phyloP scores from a whole-genome alignment of 2,329 filamentous ascomycete genomes.

The Sporothrix dimorphospora region DNA sequence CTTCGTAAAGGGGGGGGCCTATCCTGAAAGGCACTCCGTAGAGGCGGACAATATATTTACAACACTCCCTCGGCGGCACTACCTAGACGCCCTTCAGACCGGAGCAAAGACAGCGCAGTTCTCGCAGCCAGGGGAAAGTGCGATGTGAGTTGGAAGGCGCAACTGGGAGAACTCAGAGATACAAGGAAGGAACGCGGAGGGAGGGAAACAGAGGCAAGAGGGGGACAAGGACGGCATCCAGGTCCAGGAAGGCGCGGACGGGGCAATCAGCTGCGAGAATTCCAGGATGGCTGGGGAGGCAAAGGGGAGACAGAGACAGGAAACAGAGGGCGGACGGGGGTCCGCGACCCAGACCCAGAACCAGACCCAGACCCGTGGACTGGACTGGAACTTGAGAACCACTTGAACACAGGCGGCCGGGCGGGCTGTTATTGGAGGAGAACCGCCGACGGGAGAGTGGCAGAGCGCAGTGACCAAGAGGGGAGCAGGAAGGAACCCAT shows the following conservation, averaged over 20 bases:
- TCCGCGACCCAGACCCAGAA: conserved; percentile 8
- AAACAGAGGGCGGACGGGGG: not conserved
- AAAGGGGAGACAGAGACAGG: not conserved
- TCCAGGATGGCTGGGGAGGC: conserved; percentile 10
- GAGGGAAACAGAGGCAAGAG: too few relatives aligned
- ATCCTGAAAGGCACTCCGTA: not conserved
- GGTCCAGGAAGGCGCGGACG: not conserved
- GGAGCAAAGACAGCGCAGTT: not conserved
- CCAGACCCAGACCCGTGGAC: conserved; percentile 30
- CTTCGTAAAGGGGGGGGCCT: not conserved
- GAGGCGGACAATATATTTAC: not conserved
- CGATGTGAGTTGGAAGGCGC: not conserved
- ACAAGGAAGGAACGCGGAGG: not conserved
- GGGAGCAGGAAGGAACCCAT: not conserved
- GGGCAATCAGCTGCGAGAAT: conserved; percentile 5
- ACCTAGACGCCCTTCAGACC: not conserved
- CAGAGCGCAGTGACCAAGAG: conserved; percentile 9
- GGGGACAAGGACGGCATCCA: too few relatives aligned
- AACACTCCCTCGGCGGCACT: not conserved
- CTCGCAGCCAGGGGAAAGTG: not conserved
- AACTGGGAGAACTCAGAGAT: not conserved
- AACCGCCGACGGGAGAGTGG: conserved; percentile 10
- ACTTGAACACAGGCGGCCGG: conserved; percentile 4
- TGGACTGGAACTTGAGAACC: conserved; percentile 24
- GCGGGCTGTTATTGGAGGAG: conserved; percentile 25